Evolutionary conservation across 2,329 filamentous ascomycete species (phyloP), one percentile per base, ranked within the genome.

Genomic region (Aspergillus glaucus): DNA sequence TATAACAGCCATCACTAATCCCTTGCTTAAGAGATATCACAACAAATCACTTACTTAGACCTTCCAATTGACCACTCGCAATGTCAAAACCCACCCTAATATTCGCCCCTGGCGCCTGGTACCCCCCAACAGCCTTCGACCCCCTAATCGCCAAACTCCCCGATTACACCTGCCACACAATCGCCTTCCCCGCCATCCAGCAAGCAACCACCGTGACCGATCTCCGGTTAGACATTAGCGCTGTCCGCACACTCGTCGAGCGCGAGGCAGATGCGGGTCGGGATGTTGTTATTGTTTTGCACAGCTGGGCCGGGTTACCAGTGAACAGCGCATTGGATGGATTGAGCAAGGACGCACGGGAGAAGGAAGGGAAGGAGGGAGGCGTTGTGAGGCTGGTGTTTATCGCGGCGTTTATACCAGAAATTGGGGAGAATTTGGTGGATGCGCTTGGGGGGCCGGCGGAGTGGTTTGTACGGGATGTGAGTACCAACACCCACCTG

Each of bases 271-370:
- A 60, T 1, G 54, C 59, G 1, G 68, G 69, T 0, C 51, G 55
- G 15, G 58, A 67, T 6, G 55, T 69, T 6, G 51, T 68, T 14
- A 41, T 69, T 4, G 45, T 69, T 5, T 54, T 57, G 22, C 67
- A 69, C 55, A 69, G 67, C 50, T 70, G 68, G 62, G 60, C 66
- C 4, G 64, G 65, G 2, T 47, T 70, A 8, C 66, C 66, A 0
- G 67, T 67, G 14, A 69, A 58, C 53, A 66, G 66, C 49, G 61
- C 62, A 2, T 50, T 68, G 1, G 54, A 62, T 9, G 65, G 64
- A 1, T 59, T 71, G 21, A 61, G 60, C 26, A 64, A 62, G 39
- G 34, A 51, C 3, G 59, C 63, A 14, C 56, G 65, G 7, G 50
- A 63, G 45, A 43, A 54, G 17, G 49, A 50, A 14, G 62, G 62